Evolutionary conservation across 129 eudicot genomes (phyloP).

Genomic region (Gnaphalium uliginosum): DNA sequence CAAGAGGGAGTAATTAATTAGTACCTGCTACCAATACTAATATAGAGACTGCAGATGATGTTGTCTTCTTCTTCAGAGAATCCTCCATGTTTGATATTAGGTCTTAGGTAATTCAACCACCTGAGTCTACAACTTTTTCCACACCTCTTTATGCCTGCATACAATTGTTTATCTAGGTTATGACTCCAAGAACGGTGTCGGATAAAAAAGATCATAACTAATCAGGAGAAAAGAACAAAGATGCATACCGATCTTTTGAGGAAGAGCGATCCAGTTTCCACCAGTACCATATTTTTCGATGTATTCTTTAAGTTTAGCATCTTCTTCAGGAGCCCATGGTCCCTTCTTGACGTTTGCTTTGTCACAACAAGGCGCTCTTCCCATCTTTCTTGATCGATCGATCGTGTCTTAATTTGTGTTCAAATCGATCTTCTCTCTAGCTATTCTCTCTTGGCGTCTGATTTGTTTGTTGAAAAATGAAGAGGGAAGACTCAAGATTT

Average conservation of each 20-base stretch:
- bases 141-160: slow-evolving; percentile 76
- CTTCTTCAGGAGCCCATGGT: slow-evolving; percentile 89
- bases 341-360: slow-evolving; percentile 78
- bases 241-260: slow-evolving; percentile 59
- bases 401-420: slow-evolving; percentile 18
- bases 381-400: slow-evolving; percentile 38
- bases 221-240: neutral
- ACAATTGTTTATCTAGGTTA: neutral
- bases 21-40: slow-evolving; percentile 88
- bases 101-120: slow-evolving; percentile 85
- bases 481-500: slow-evolving; percentile 24
- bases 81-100: slow-evolving; percentile 85
- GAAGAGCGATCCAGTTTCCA: slow-evolving; percentile 75
- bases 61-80: slow-evolving; percentile 94
- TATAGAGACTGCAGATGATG: slow-evolving; percentile 89
- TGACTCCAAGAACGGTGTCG: neutral
- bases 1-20: slow-evolving; percentile 3
- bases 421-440: slow-evolving; percentile 13
- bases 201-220: neutral
- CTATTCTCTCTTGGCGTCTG: slow-evolving; percentile 22
- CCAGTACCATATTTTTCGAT: slow-evolving; percentile 62
- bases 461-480: slow-evolving; percentile 25
- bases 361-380: slow-evolving; percentile 91
- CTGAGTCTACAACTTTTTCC: slow-evolving; percentile 91
- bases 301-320: slow-evolving; percentile 57